Percentiles rank a stretch among this genome's conserved stretches.
These are phyloP conservation scores for Ilex paraguariensis DNA, from an alignment of 305 asterid species.

Conservation along the genomic window DNA sequence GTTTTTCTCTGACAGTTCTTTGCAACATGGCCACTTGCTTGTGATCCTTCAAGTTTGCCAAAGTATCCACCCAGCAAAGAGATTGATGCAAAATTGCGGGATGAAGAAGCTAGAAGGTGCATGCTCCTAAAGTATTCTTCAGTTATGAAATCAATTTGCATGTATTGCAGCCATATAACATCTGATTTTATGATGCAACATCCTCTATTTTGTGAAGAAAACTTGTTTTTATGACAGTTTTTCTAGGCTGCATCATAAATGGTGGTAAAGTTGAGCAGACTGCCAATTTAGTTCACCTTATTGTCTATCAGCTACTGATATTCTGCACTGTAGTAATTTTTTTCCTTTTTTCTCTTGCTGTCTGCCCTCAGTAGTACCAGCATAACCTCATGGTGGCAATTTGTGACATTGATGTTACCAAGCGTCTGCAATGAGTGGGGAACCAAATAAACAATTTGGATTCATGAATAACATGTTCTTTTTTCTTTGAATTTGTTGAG, in stretches of 20 bases:
- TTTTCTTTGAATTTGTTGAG: neutral
- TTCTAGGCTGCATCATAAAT: too few species aligned
- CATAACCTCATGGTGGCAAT: too few species aligned
- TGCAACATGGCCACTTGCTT: constrained; percentile 27
- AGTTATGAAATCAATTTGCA: neutral
- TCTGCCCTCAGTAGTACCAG: too few species aligned
- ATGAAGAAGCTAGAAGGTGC: constrained; percentile 30
- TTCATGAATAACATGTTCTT: neutral
- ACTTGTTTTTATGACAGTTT: constrained; percentile 1
- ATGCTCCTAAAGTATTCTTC: neutral
- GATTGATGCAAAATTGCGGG: constrained; percentile 35
- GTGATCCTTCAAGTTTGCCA: constrained; percentile 27
- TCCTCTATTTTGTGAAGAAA: neutral
- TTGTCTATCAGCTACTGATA: neutral
- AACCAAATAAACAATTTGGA: neutral
- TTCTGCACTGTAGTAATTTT: neutral
- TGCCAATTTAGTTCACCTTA: neutral
- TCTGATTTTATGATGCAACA: neutral
- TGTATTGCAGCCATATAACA: too few species aligned
- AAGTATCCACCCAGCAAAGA: constrained; percentile 33
- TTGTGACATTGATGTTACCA: neutral
- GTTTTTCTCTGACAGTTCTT: constrained; percentile 20
- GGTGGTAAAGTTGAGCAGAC: neutral
- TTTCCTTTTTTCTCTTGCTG: neutral
- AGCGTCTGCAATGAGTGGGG: neutral